phyloP scores from a whole-genome alignment of 2,329 filamentous ascomycete genomes.

The Colletotrichum orbiculare region DNA sequence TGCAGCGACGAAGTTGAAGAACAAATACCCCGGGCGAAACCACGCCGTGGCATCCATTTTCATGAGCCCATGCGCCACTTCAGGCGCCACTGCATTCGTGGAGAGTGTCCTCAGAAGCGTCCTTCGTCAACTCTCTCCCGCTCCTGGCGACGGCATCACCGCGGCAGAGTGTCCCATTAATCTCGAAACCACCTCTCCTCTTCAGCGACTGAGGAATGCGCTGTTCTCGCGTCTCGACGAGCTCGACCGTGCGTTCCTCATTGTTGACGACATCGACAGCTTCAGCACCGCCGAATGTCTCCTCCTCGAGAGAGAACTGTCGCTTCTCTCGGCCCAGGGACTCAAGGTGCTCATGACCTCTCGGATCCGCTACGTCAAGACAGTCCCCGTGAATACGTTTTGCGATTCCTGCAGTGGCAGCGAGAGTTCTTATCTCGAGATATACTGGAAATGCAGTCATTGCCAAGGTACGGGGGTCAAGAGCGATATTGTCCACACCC shows the following conservation, averaged over 20 bases:
- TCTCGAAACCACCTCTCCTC: constrained; percentile 23
- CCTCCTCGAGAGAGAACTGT: constrained; percentile 18
- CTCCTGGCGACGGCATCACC: not conserved
- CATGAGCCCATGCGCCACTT: not conserved
- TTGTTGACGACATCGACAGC: constrained; percentile 7
- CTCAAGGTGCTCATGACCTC: constrained; percentile 20
- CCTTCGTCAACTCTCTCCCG: constrained; percentile 15
- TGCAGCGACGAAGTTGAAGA: not conserved
- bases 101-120: not conserved
- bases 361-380: constrained; percentile 8
- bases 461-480: too few species aligned
- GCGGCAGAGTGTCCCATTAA: constrained; percentile 8
- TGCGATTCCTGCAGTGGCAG: constrained; percentile 9
- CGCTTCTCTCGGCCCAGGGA: not conserved
- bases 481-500: too few species aligned
- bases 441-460: too few species aligned
- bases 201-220: constrained; percentile 12
- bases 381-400: not conserved
- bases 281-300: constrained; percentile 6
- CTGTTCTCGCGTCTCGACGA: constrained; percentile 8
- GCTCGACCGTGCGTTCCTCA: constrained; percentile 9
- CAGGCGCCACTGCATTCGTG: not conserved
- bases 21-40: not conserved
- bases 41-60: constrained; percentile 2
- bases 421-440: too few species aligned